Conservation (phyloP, 2,329 filamentous ascomycete species). For the Dothideomycetes sp. region DNA sequence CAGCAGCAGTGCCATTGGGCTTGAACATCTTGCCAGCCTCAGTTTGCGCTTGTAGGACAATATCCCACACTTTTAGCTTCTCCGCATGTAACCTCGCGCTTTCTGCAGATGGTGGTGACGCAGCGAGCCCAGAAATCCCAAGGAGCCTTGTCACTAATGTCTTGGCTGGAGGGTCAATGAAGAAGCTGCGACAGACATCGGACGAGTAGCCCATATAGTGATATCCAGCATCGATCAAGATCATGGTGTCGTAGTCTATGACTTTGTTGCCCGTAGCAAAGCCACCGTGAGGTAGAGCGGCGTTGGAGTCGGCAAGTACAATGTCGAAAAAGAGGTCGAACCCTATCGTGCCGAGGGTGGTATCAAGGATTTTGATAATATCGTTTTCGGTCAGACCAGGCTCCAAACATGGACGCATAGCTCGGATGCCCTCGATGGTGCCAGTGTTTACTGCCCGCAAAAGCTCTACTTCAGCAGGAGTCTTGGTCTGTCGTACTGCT, state of each 20-base stretch:
- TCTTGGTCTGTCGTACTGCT: slow-evolving; percentile 49
- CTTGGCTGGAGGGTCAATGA: slow-evolving; percentile 20
- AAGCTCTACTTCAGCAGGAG: slow-evolving; percentile 43
- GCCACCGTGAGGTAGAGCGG: slow-evolving; percentile 43
- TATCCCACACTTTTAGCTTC: slow-evolving; percentile 47
- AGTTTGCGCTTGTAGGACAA: slow-evolving; percentile 52
- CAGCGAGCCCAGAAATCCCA: background rate
- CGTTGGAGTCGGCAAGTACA: slow-evolving; percentile 49
- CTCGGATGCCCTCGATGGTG: slow-evolving; percentile 49
- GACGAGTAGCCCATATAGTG: slow-evolving; percentile 53
- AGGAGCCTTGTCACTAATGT: background rate
- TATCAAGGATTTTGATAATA: slow-evolving; percentile 45
- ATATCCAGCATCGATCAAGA: slow-evolving; percentile 50
- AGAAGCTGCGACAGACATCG: slow-evolving; percentile 54
- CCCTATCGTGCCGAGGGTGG: slow-evolving; percentile 42
- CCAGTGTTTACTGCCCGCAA: slow-evolving; percentile 53
- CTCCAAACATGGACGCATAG: slow-evolving; percentile 45
- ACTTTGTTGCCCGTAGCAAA: slow-evolving; percentile 39
- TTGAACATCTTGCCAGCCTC: slow-evolving; percentile 41
- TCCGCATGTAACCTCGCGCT: slow-evolving; percentile 23
- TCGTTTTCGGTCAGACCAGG: slow-evolving; percentile 47
- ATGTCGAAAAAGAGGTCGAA: slow-evolving; percentile 53
- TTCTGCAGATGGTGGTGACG: slow-evolving; percentile 6
- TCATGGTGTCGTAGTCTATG: slow-evolving; percentile 43
- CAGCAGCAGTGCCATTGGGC: slow-evolving; percentile 44